Evolutionary conservation across 148 eudicot genomes (phyloP).

Genomic region (Rhododendron williamsianum): DNA sequence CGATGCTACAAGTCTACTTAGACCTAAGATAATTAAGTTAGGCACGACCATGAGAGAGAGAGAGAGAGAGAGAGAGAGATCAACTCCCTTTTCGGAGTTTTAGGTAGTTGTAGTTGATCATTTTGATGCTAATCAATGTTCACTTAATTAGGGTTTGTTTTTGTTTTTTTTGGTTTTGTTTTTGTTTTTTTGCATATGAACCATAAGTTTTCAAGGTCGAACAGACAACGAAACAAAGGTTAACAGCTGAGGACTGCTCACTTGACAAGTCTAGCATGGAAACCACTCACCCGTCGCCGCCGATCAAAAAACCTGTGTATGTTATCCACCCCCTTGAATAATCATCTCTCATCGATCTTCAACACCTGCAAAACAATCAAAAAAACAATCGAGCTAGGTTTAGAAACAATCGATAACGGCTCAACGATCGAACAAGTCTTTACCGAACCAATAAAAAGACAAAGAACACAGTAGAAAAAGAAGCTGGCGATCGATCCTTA

Average conservation of each 20-base stretch:
- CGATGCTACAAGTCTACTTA: background rate
- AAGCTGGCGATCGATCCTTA: background rate
- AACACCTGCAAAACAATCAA: background rate
- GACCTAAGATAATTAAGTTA: background rate
- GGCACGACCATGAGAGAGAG: background rate
- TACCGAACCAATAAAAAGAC: background rate
- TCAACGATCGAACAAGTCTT: background rate
- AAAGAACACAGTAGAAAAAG: background rate
- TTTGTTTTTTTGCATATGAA: background rate
- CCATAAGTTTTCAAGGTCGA: conserved; percentile 20
- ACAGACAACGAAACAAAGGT: conserved; percentile 25
- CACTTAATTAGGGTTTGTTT: background rate
- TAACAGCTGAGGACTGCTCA: conserved; percentile 18
- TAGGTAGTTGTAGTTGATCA: background rate
- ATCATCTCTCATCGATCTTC: background rate
- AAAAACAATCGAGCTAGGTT: background rate
- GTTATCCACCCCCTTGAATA: background rate
- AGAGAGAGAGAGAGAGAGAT: too few relatives aligned
- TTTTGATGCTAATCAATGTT: background rate
- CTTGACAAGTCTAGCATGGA: conserved; percentile 24
- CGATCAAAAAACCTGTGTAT: background rate
- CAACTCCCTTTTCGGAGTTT: too few relatives aligned
- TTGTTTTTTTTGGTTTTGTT: background rate
- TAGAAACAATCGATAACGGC: background rate
- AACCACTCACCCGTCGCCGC: conserved; percentile 19